Percentiles rank a stretch among this genome's conserved stretches.
Evolutionary conservation across 2,329 filamentous ascomycete genomes (phyloP).

Genomic region (Neonectria neomacrospora): DNA sequence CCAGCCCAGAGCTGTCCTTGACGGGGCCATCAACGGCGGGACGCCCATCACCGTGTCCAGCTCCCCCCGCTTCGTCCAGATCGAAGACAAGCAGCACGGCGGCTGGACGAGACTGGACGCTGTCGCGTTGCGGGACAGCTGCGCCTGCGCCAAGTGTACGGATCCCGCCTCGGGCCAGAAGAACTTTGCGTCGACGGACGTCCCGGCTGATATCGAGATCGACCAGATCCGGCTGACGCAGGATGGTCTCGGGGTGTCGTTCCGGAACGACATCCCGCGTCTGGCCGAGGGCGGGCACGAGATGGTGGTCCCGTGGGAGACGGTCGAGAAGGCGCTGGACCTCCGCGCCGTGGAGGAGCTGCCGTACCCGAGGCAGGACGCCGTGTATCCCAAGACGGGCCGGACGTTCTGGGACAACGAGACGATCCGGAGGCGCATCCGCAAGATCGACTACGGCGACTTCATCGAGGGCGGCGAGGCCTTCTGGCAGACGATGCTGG

Average conservation of each 20-base stretch:
- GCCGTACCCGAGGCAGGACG: constrained; percentile 40
- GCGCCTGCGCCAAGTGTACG: constrained; percentile 63
- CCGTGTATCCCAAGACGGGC: constrained; percentile 48
- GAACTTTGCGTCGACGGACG: constrained; percentile 58
- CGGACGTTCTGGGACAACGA: constrained; percentile 55
- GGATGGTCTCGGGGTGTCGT: constrained; percentile 66
- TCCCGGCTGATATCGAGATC: constrained; percentile 51
- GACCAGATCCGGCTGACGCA: constrained; percentile 44
- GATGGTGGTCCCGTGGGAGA: constrained; percentile 49
- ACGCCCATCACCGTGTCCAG: constrained; percentile 41
- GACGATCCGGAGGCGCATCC: constrained; percentile 54
- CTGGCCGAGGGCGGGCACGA: constrained; percentile 48
- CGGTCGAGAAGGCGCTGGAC: constrained; percentile 50
- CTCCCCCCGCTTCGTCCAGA: constrained; percentile 42
- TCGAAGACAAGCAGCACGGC: constrained; percentile 35
- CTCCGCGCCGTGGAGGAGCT: constrained; percentile 35
- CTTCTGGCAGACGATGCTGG: constrained; percentile 70
- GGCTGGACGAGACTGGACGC: constrained; percentile 43
- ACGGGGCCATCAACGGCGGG: constrained; percentile 15
- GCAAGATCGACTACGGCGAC: constrained; percentile 73
- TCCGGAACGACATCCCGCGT: constrained; percentile 60
- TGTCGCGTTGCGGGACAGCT: constrained; percentile 62
- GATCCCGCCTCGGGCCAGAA: constrained; percentile 70
- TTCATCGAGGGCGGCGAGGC: constrained; percentile 71
- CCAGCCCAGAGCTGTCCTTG: constrained; percentile 22